These are phyloP conservation scores for Ligustrum vulgare DNA, from an alignment of 257 asterid species.

Conservation along the genomic window DNA sequence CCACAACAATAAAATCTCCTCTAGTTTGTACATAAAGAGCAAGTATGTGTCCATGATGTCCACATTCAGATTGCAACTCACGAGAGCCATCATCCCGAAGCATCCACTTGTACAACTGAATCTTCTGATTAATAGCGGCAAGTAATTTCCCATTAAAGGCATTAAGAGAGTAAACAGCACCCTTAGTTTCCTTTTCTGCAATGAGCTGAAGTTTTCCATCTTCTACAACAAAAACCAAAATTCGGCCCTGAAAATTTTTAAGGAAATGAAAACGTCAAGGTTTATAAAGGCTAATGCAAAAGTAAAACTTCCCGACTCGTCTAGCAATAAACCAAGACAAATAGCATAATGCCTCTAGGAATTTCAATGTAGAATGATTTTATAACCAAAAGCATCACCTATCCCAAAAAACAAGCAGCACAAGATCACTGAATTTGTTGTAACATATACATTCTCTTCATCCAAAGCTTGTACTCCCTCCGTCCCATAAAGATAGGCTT, in stretches of 20 bases:
- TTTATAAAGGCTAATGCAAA: constrained; percentile 10
- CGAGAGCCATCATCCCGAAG: constrained; percentile 86
- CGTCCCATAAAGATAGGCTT: no score
- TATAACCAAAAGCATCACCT: no score
- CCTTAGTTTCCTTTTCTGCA: constrained; percentile 96
- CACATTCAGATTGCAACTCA: constrained; percentile 95
- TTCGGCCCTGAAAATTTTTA: constrained; percentile 66
- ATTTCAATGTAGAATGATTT: no score
- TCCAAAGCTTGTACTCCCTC: no score
- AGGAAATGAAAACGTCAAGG: not conserved
- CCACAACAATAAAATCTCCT: constrained; percentile 95
- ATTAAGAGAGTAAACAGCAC: constrained; percentile 91
- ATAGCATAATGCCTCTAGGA: no score
- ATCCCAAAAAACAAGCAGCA: no score
- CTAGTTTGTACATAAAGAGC: constrained; percentile 96
- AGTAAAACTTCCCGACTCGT: not conserved
- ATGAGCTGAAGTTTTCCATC: constrained; percentile 92
- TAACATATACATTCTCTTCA: no score
- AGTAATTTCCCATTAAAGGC: constrained; percentile 93
- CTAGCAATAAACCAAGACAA: not conserved
- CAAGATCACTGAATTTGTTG: no score
- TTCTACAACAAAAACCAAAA: constrained; percentile 88
- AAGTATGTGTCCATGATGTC: constrained; percentile 96
- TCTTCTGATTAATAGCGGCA: constrained; percentile 97
- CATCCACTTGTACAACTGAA: constrained; percentile 94